phyloP scores from a whole-genome alignment of 495 filamentous ascomycete genomes.

The Aspergillus baeticus region DNA sequence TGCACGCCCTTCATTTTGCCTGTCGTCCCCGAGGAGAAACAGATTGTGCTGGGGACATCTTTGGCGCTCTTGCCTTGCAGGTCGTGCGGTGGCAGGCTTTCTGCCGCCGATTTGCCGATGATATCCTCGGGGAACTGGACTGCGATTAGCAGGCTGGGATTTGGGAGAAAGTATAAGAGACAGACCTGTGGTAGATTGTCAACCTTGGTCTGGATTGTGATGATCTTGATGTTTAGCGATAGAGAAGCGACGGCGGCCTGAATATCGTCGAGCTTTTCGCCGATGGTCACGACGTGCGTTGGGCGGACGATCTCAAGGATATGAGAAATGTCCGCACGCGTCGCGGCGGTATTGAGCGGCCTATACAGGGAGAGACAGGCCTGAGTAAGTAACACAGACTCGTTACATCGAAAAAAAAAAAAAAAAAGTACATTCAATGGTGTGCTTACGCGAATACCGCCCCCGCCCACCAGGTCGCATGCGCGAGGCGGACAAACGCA shows the following conservation, averaged over 20 bases:
- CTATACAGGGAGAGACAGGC: neutral
- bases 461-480: conserved; percentile 6
- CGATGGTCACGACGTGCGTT: conserved; percentile 4
- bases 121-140: neutral
- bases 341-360: conserved; percentile 5
- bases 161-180: neutral
- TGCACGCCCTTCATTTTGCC: conserved; percentile 8
- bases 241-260: neutral
- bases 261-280: neutral
- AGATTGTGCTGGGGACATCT: conserved; percentile 7
- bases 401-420: no score
- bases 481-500: conserved; percentile 7
- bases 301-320: neutral
- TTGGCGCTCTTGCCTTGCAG: conserved; percentile 2
- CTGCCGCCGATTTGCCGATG: neutral
- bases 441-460: conserved; percentile 3
- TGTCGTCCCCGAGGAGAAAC: conserved; percentile 5
- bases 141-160: neutral
- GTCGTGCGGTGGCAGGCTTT: neutral
- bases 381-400: neutral
- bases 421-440: neutral
- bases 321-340: conserved; percentile 1
- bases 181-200: neutral
- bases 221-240: neutral
- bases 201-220: neutral